phyloP scores from a whole-genome alignment of 805 yeast species.

The Starmerella stellata region DNA sequence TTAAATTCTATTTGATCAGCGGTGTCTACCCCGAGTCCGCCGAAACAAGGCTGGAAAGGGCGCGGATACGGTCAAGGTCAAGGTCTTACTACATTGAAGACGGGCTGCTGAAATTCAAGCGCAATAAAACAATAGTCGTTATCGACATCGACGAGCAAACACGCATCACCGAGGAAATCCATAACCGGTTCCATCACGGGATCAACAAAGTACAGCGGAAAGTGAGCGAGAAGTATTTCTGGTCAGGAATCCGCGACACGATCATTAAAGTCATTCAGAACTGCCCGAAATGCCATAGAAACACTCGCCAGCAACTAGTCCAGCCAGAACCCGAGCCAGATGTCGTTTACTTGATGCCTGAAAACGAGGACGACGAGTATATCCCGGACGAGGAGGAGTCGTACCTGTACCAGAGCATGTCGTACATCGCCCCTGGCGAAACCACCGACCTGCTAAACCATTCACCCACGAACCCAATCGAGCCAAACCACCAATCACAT shows the following conservation, averaged over 20 bases:
- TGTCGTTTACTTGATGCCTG: constrained; percentile 12
- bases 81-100: constrained; percentile 54
- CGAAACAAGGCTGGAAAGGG: constrained; percentile 57
- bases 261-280: constrained; percentile 60
- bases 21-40: constrained; percentile 75
- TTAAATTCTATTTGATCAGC: constrained; percentile 58
- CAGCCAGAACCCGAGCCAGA: background rate
- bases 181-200: constrained; percentile 54
- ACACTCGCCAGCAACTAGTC: background rate
- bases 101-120: constrained; percentile 60
- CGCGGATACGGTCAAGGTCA: constrained; percentile 63
- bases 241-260: constrained; percentile 81
- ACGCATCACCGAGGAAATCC: constrained; percentile 54
- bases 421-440: too few relatives aligned
- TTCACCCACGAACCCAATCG: too few relatives aligned
- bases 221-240: constrained; percentile 66
- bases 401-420: too few relatives aligned
- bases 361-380: constrained; percentile 14
- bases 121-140: constrained; percentile 50
- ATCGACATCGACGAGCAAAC: constrained; percentile 57
- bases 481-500: too few relatives aligned
- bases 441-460: too few relatives aligned
- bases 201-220: constrained; percentile 70
- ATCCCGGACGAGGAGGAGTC: constrained; percentile 8
- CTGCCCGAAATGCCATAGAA: constrained; percentile 44